Evolutionary conservation across 164 flowering plant species (phyloP).

Genomic region (Nelumbo lutea): DNA sequence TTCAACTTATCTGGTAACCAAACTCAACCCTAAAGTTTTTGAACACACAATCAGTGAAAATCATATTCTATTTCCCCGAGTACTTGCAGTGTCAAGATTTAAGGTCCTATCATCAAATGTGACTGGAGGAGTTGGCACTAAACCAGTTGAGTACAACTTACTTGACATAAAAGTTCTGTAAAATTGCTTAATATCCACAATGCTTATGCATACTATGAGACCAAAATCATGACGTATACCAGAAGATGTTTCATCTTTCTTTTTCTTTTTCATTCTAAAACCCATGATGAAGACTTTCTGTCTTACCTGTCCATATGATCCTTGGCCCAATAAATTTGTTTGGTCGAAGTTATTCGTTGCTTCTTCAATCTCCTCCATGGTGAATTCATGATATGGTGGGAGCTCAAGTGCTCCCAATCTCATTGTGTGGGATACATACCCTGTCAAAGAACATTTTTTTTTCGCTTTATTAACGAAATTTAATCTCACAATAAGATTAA

Average conservation of each 20-base stretch:
- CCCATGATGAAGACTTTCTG: neutral
- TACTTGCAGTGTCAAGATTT: too few species aligned
- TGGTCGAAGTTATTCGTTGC: slow-evolving; percentile 73
- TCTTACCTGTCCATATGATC: slow-evolving; percentile 68
- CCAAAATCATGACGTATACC: too few species aligned
- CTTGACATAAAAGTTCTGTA: too few species aligned
- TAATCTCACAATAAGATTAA: neutral
- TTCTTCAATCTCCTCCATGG: slow-evolving; percentile 78
- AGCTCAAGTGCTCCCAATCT: slow-evolving; percentile 50
- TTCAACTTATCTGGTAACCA: too few species aligned
- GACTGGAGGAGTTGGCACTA: too few species aligned
- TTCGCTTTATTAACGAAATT: slow-evolving; percentile 1
- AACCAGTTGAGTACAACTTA: too few species aligned
- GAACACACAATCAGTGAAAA: too few species aligned
- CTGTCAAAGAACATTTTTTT: slow-evolving; percentile 24
- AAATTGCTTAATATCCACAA: too few species aligned
- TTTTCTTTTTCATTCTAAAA: neutral
- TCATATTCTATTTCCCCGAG: too few species aligned
- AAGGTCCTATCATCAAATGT: too few species aligned
- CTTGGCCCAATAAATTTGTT: slow-evolving; percentile 56
- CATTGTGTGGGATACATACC: slow-evolving; percentile 46
- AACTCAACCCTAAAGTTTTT: too few species aligned
- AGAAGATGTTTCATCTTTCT: neutral
- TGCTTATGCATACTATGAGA: too few species aligned
- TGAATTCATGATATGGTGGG: slow-evolving; percentile 57